Evolutionary conservation across 148 eudicot genomes (phyloP), one percentile per base, ranked within the genome.

Genomic region (Camellia sinensis): DNA sequence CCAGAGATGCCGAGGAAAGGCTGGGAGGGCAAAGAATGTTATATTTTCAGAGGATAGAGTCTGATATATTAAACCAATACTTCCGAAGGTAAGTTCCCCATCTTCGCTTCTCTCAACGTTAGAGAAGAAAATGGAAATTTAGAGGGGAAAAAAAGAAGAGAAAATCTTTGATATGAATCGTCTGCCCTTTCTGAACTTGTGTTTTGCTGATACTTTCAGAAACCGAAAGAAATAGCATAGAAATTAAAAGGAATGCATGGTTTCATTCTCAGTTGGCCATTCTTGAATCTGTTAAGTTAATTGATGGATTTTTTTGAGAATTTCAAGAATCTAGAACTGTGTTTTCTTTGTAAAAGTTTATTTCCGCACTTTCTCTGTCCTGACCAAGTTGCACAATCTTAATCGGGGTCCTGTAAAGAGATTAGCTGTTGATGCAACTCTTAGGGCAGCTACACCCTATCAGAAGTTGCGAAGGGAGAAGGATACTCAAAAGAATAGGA

Each of bases 371-470:
- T 72, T 60, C 43, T 52, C 64, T 21, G 67, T 29, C 21, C 57
- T 77, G 64, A 78, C 62, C 62, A 70, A 75, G 41, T 41, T 72
- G 56, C 29, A 40, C 53, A 59, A 60, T 78, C 48, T 69, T 77
- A 73, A 74, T 57, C 91, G 90, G 98, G 99, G 99, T 80, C 97
- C 98, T 80, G 95, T 96, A 62, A 96, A 81, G 89, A 92, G 99
- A 84, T 91, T 96, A 89, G 99, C 99, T 75, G 99, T 96, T 87
- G 99, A 96, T 87, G 98, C 99, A 79, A 96, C 98, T 80, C 95
- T 96, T 48, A 89, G 99, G 86, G 99, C 99, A 77, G 99, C 99
- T 85, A 98, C 99, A 64, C 99, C 99, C 15, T 96, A 96, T 83
- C 99, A 96, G 60, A 96, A 93, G 83, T 83, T 96, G 80, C 91